These are phyloP conservation scores for Psilocybe subaeruginosa DNA, from an alignment of 768 basidiomycete species.

Conservation along the genomic window DNA sequence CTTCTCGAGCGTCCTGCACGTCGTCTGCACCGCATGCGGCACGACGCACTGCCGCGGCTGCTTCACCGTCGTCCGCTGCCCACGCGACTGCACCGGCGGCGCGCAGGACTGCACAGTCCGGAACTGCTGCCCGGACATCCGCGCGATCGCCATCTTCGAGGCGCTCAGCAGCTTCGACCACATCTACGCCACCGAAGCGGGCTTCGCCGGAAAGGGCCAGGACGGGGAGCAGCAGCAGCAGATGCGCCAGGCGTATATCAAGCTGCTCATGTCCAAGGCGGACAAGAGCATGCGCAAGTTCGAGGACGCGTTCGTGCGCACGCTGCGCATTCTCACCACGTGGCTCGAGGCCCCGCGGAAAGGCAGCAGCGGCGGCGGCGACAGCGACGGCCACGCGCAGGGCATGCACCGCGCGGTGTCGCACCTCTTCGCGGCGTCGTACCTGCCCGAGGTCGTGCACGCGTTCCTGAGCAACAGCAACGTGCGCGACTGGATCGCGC, in stretches of 20 bases:
- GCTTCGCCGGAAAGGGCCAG: conserved; percentile 4
- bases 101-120: conserved; percentile 27
- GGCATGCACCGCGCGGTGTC: conserved; percentile 19
- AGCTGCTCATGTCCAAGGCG: conserved; percentile 23
- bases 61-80: conserved; percentile 24
- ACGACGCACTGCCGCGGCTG: conserved; percentile 38
- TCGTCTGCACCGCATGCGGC: conserved; percentile 29
- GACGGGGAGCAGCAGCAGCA: conserved; percentile 10
- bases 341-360: conserved; percentile 21
- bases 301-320: conserved; percentile 27
- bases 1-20: conserved; percentile 25
- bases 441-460: conserved; percentile 35
- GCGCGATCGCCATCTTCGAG: conserved; percentile 36
- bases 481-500: conserved; percentile 38
- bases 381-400: neutral
- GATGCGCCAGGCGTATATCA: conserved; percentile 26
- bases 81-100: conserved; percentile 27
- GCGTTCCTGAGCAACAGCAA: conserved; percentile 33
- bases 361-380: neutral
- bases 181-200: conserved; percentile 28
- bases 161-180: conserved; percentile 34
- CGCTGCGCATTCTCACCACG: conserved; percentile 22
- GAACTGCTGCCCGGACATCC: conserved; percentile 32
- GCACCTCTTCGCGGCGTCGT: conserved; percentile 27
- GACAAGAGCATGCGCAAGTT: conserved; percentile 27